Conservation (phyloP, 192 early-diverging fungal species). For the Entomortierella chlamydospora region DNA sequence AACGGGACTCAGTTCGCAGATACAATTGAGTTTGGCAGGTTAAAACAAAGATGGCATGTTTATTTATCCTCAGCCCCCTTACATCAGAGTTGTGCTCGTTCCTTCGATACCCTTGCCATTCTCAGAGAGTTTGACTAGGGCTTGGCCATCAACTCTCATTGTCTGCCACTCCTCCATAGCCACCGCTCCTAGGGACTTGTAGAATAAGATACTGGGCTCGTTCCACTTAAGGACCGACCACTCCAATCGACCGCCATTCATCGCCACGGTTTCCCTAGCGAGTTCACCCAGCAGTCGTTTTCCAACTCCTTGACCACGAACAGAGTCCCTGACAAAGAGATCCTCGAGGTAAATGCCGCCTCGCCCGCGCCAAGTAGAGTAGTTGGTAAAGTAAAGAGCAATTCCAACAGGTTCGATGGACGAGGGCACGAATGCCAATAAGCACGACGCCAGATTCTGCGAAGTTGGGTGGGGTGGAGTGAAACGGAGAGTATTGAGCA, state of each 20-base stretch:
- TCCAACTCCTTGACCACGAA: conserved; percentile 76
- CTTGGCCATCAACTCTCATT: conserved; percentile 72
- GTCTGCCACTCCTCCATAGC: conserved; percentile 82
- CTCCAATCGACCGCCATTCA: conserved; percentile 81
- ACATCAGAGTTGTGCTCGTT: conserved; percentile 36
- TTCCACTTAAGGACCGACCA: conserved; percentile 93
- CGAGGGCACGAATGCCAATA: conserved; percentile 8
- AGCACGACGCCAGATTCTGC: conserved; percentile 65
- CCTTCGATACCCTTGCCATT: conserved; percentile 28
- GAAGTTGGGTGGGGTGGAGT: conserved; percentile 69
- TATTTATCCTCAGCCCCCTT: background rate
- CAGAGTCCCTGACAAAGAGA: conserved; percentile 75
- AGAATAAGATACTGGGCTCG: conserved; percentile 82
- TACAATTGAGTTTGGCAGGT: too few species aligned
- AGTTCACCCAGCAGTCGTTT: conserved; percentile 74
- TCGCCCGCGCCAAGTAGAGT: conserved; percentile 75
- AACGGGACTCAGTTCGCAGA: too few species aligned
- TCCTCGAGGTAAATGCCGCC: conserved; percentile 92
- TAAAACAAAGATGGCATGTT: too few species aligned
- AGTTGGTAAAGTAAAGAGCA: conserved; percentile 90
- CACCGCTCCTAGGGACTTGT: conserved; percentile 75
- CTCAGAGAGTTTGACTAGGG: conserved; percentile 64
- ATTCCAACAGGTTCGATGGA: conserved; percentile 71
- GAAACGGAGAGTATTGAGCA: conserved; percentile 75
- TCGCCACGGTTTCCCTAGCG: conserved; percentile 69